These are phyloP conservation scores for Clitopilus hobsonii DNA, from an alignment of 768 basidiomycete species.

Conservation along the genomic window DNA sequence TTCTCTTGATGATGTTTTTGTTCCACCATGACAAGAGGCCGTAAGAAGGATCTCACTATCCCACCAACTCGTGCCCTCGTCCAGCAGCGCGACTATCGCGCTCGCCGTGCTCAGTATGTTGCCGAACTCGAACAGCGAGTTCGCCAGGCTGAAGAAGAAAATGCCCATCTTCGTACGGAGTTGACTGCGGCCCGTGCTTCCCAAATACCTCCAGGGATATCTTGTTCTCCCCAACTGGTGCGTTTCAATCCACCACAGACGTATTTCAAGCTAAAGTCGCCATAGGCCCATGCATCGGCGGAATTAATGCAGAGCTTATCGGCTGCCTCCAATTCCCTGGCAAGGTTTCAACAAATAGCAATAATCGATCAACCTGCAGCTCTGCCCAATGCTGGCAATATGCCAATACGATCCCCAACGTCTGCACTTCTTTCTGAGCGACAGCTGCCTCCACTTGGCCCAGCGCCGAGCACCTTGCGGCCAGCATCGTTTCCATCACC, in stretches of 20 bases:
- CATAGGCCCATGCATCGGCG: conserved; percentile 46
- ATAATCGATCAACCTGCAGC: conserved; percentile 26
- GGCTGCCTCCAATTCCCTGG: conserved; percentile 42
- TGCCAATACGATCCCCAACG: conserved; percentile 1
- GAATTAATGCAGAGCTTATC: conserved; percentile 47
- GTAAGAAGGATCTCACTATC: conserved; percentile 60
- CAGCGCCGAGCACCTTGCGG: conserved; percentile 12
- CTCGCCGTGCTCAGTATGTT: conserved; percentile 53
- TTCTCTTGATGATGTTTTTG: conserved; percentile 9
- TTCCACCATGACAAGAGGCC: conserved; percentile 52
- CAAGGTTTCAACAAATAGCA: conserved; percentile 46
- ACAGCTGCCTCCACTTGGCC: conserved; percentile 2
- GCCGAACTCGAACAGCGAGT: conserved; percentile 52
- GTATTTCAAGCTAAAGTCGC: conserved; percentile 2
- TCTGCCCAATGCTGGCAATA: conserved; percentile 1
- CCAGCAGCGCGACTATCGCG: conserved; percentile 64
- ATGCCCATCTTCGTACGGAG: conserved; percentile 42
- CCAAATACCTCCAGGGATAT: conserved; percentile 24
- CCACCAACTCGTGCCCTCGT: conserved; percentile 54
- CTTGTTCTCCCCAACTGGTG: conserved; percentile 26
- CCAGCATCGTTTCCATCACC: conserved; percentile 24
- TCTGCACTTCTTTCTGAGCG: conserved; percentile 6
- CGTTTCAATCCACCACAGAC: conserved; percentile 5
- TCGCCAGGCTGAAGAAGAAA: conserved; percentile 52
- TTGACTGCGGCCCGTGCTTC: conserved; percentile 38